Evolutionary conservation across 257 asterid species (phyloP).

Genomic region (Nicotiana tomentosiformis): DNA sequence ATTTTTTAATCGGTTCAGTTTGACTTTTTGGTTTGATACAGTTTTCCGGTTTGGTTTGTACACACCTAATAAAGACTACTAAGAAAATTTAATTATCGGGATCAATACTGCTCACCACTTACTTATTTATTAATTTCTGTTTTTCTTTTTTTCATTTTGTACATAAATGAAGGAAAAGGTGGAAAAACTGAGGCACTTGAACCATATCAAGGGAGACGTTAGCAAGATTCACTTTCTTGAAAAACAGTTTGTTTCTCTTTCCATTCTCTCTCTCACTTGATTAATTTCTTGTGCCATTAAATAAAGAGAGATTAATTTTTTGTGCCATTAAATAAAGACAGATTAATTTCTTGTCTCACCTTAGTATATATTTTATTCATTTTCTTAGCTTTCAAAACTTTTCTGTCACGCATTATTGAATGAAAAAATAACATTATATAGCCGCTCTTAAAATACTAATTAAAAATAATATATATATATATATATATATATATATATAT

Average conservation of each 20-base stretch:
- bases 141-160: background rate
- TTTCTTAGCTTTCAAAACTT: background rate
- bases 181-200: conserved; percentile 36
- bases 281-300: no score
- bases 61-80: no score
- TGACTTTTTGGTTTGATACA: no score
- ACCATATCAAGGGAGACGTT: conserved; percentile 35
- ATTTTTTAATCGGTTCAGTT: no score
- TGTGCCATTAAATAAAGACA: no score
- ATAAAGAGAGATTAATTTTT: background rate
- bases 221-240: conserved; percentile 46
- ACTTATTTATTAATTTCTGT: no score
- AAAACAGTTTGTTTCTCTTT: conserved; percentile 33
- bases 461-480: no score
- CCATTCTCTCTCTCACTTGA: background rate
- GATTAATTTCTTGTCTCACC: background rate
- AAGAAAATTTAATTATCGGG: background rate
- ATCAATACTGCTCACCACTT: background rate
- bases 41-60: no score
- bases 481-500: no score
- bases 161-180: conserved; percentile 36
- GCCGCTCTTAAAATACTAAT: no score
- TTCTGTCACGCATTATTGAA: background rate
- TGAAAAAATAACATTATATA: no score
- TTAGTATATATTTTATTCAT: no score